Conservation (phyloP, 805 yeast genomes). For the Ogataea corticis region DNA sequence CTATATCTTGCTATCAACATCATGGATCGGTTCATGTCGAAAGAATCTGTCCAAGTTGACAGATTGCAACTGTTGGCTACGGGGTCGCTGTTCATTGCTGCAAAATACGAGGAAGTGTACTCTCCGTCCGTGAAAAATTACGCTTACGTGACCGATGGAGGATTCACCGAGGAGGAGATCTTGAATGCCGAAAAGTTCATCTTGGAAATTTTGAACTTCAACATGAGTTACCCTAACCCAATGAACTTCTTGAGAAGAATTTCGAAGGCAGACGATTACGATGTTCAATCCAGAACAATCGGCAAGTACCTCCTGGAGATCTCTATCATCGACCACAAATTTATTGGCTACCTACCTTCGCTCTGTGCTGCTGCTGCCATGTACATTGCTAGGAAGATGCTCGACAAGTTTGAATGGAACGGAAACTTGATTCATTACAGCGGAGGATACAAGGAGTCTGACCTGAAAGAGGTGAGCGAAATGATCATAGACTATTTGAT, state of each 20-base stretch:
- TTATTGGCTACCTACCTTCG: slow-evolving; percentile 74
- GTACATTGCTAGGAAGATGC: slow-evolving; percentile 75
- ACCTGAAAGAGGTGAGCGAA: slow-evolving; percentile 69
- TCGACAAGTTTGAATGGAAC: slow-evolving; percentile 73
- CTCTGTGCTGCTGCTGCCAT: slow-evolving; percentile 84
- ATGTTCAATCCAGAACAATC: slow-evolving; percentile 76
- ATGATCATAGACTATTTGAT: slow-evolving; percentile 75
- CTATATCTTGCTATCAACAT: slow-evolving; percentile 78
- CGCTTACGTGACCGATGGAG: slow-evolving; percentile 86
- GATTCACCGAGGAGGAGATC: slow-evolving; percentile 77
- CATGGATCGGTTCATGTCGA: slow-evolving; percentile 84
- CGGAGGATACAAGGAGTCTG: slow-evolving; percentile 81
- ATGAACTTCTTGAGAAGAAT: slow-evolving; percentile 86
- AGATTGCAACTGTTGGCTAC: slow-evolving; percentile 84
- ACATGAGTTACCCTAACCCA: slow-evolving; percentile 84
- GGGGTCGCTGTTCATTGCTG: slow-evolving; percentile 83
- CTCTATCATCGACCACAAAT: slow-evolving; percentile 70
- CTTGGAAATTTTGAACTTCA: slow-evolving; percentile 67
- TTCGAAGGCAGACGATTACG: slow-evolving; percentile 89
- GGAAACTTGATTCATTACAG: slow-evolving; percentile 86
- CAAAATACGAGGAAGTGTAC: slow-evolving; percentile 90
- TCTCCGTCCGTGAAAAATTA: slow-evolving; percentile 84
- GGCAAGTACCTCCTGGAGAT: slow-evolving; percentile 85
- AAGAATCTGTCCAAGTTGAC: slow-evolving; percentile 71
- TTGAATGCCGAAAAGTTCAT: slow-evolving; percentile 81